A percentile compares a stretch with the other conserved stretches of the same genome.
Conservation (phyloP, 257 asterid species). For the Anisodus acutangulus region DNA sequence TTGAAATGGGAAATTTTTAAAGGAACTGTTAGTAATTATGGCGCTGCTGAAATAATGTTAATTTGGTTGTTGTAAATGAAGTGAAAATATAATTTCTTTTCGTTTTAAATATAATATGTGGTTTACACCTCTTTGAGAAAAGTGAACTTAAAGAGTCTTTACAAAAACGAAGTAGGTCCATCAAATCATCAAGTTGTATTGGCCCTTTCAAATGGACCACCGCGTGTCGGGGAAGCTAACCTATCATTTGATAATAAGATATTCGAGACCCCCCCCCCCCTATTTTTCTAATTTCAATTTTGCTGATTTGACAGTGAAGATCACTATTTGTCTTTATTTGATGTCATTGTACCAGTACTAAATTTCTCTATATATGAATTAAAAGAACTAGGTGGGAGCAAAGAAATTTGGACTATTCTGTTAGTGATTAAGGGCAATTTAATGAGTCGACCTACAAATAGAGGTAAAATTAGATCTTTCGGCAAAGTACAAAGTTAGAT, state of each 20-base stretch:
- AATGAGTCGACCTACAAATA: background rate
- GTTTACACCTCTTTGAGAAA: no score
- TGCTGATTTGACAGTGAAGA: background rate
- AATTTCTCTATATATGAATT: background rate
- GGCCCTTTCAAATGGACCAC: conserved; percentile 28
- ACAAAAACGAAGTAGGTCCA: background rate
- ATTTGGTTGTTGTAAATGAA: background rate
- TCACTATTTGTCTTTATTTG: background rate
- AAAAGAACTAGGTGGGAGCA: background rate
- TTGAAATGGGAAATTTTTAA: background rate
- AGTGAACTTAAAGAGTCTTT: background rate
- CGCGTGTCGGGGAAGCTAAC: conserved; percentile 7
- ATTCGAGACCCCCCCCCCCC: background rate
- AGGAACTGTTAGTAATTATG: background rate
- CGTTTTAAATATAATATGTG: background rate
- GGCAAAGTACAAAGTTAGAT: no score
- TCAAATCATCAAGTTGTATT: conserved; percentile 13
- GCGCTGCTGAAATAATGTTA: background rate
- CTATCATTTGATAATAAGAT: background rate
- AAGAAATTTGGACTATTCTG: background rate
- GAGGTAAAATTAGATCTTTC: no score
- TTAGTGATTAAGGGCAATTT: background rate
- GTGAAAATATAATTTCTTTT: background rate
- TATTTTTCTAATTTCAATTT: background rate
- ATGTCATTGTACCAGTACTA: background rate